Conservation (phyloP, 139 green algal genomes). For the Chlamydomonas incerta region DNA sequence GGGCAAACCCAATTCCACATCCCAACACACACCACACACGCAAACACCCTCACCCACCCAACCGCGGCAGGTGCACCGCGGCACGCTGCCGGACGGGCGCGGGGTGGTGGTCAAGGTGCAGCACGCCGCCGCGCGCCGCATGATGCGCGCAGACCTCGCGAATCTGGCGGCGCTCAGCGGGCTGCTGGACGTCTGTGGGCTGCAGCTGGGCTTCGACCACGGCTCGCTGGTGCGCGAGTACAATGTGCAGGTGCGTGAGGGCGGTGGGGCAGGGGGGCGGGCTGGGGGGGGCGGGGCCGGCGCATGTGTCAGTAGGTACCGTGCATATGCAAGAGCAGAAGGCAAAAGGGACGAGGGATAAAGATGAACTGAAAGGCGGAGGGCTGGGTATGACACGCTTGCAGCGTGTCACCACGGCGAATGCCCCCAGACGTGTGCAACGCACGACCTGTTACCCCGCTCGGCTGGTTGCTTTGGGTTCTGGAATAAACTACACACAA, state of each 20-base stretch:
- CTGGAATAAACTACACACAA: too few species aligned
- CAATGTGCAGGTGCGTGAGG: conserved; percentile 38
- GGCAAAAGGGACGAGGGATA: too few species aligned
- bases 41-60: background rate
- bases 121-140: conserved; percentile 38
- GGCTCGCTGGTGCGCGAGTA: conserved; percentile 62
- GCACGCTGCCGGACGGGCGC: conserved; percentile 1
- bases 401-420: too few species aligned
- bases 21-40: background rate
- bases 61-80: conserved; percentile 60
- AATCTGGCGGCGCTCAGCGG: conserved; percentile 56
- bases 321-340: too few species aligned
- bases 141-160: conserved; percentile 59
- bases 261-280: too few species aligned
- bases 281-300: too few species aligned
- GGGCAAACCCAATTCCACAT: background rate
- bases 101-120: conserved; percentile 66
- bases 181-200: conserved; percentile 18
- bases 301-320: too few species aligned
- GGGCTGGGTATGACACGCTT: too few species aligned
- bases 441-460: too few species aligned
- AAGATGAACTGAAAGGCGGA: too few species aligned
- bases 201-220: conserved; percentile 67
- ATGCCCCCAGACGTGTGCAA: too few species aligned
- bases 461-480: too few species aligned